Percentiles rank a stretch among this genome's conserved stretches.
These are phyloP conservation scores for Rhynchosporium secalis DNA, from an alignment of 2,329 filamentous ascomycete species.

Conservation along the genomic window DNA sequence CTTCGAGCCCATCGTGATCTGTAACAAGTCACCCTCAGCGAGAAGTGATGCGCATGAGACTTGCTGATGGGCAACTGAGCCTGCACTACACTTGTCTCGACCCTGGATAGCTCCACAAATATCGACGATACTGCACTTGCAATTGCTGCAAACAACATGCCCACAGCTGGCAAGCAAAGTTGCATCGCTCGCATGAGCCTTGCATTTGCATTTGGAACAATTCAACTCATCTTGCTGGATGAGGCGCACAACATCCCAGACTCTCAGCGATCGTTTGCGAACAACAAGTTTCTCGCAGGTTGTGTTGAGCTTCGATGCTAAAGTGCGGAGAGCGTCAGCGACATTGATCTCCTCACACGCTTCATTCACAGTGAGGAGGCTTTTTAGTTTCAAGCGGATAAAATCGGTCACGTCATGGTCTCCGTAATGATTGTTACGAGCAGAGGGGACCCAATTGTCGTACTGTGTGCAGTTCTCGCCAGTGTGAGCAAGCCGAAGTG, in stretches of 20 bases:
- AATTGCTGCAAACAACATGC: constrained; percentile 49
- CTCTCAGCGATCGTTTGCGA: constrained; percentile 3
- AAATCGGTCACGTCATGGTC: neutral
- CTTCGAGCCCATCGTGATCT: constrained; percentile 45
- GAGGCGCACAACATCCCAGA: neutral
- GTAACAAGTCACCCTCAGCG: neutral
- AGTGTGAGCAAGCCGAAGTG: neutral
- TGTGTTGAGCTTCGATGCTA: neutral
- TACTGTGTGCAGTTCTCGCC: neutral
- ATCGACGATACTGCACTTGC: neutral
- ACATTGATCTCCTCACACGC: neutral
- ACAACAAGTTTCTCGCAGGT: neutral
- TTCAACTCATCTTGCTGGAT: neutral
- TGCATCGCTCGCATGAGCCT: constrained; percentile 30
- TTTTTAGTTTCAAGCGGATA: neutral
- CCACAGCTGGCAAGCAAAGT: constrained; percentile 51
- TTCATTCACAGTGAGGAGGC: neutral
- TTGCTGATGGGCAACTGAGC: constrained; percentile 11
- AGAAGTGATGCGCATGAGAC: constrained; percentile 1
- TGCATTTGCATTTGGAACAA: neutral
- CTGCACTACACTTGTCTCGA: constrained; percentile 9
- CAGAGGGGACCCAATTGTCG: neutral
- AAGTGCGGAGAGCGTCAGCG: neutral
- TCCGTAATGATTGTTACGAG: neutral
- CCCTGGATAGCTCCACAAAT: neutral